Conservation (phyloP, 257 asterid species). For the Linderniella brevidens region DNA sequence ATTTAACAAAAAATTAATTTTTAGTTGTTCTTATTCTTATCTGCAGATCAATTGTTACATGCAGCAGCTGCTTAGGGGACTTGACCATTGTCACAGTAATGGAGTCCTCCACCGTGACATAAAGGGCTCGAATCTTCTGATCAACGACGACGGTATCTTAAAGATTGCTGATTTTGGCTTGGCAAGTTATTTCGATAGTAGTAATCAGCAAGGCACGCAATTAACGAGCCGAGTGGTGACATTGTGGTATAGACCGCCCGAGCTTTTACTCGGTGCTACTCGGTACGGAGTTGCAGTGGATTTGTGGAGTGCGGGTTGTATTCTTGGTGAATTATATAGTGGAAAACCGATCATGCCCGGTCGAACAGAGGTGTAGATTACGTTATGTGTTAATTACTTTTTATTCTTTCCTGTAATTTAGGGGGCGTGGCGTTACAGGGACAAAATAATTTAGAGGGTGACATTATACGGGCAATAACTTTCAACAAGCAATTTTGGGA, state of each 20-base stretch:
- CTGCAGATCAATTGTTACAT: conserved; percentile 60
- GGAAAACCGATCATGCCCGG: conserved; percentile 96
- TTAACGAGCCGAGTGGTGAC: conserved; percentile 85
- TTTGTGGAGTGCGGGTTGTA: conserved; percentile 88
- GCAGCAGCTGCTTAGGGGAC: conserved; percentile 70
- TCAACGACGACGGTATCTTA: conserved; percentile 54
- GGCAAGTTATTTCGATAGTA: conserved; percentile 27
- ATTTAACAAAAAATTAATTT: too few species aligned
- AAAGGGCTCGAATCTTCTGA: conserved; percentile 19
- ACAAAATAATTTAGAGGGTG: too few species aligned
- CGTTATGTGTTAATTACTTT: too few species aligned
- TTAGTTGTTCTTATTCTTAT: too few species aligned
- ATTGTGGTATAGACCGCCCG: conserved; percentile 89
- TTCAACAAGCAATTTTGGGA: too few species aligned
- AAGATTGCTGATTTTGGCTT: conserved; percentile 90
- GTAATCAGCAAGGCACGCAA: too few species aligned
- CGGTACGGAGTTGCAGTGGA: conserved; percentile 70
- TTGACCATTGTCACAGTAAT: conserved; percentile 70
- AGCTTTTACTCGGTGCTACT: conserved; percentile 82
- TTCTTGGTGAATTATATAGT: conserved; percentile 74
- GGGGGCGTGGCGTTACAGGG: too few species aligned
- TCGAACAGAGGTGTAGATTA: conserved; percentile 55
- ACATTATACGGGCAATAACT: too few species aligned
- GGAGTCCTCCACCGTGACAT: conserved; percentile 83
- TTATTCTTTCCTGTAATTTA: too few species aligned